Evolutionary conservation across 2,329 filamentous ascomycete genomes (phyloP).

Genomic region (Alternaria consortialis): DNA sequence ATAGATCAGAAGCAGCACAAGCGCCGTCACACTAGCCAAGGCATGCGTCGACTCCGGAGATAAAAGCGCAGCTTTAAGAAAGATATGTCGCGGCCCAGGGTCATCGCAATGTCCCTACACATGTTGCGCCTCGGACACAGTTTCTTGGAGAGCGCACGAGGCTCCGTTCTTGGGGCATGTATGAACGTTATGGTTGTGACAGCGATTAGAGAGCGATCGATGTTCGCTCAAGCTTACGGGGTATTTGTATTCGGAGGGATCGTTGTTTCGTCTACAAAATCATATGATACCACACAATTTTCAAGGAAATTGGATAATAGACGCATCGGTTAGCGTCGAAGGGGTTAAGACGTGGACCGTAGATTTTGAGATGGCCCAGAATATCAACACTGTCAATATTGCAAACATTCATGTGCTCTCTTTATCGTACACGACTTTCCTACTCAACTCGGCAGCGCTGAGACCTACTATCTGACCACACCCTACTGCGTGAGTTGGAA

Average conservation of each 20-base stretch:
- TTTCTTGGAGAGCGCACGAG: slow-evolving; percentile 3
- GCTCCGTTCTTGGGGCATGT: background rate
- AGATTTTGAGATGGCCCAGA: background rate
- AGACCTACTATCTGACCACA: background rate
- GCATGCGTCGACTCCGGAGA: slow-evolving; percentile 7
- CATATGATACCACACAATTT: slow-evolving; percentile 28
- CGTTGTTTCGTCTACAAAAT: background rate
- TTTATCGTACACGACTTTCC: background rate
- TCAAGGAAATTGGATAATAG: slow-evolving; percentile 4
- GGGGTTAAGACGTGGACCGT: background rate
- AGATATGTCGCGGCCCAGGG: background rate
- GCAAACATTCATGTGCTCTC: background rate
- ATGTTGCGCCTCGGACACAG: background rate
- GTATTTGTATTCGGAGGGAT: background rate
- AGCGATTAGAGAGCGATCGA: slow-evolving; percentile 4
- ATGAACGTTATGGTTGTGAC: slow-evolving; percentile 3
- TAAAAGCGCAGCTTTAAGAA: background rate
- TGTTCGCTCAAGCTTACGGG: background rate
- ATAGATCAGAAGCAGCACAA: background rate
- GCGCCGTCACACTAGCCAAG: background rate
- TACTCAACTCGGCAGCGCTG: background rate
- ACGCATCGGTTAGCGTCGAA: background rate
- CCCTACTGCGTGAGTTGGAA: background rate
- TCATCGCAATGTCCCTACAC: background rate
- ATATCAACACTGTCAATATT: background rate